A percentile compares a stretch with the other conserved stretches of the same genome.
phyloP scores from a whole-genome alignment of 208 protist genomes.

The Leishmania aethiopica region DNA sequence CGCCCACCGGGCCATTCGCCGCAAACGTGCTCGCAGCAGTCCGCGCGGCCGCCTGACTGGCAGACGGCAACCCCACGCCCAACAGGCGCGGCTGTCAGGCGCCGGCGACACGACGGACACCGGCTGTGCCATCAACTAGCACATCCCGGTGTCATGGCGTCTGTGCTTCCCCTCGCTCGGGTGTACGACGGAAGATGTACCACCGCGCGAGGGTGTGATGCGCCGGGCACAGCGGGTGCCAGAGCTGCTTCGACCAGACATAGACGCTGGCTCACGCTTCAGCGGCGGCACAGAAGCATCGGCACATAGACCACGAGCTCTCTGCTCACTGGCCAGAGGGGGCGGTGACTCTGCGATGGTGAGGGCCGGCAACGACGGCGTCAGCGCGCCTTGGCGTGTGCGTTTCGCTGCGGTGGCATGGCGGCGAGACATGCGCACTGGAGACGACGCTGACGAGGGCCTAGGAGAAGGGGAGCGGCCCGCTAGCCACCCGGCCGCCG shows the following conservation, averaged over 20 bases:
- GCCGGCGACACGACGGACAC: no score
- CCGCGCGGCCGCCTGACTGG: not conserved
- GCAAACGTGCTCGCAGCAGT: not conserved
- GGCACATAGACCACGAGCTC: not conserved
- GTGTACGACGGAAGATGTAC: not conserved
- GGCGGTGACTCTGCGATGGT: not conserved
- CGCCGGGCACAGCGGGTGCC: not conserved
- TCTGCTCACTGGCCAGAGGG: not conserved
- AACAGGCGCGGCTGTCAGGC: not conserved
- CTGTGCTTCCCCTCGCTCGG: not conserved
- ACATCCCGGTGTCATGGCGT: not conserved
- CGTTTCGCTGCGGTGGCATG: not conserved
- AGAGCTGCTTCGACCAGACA: not conserved
- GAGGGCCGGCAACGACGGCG: not conserved
- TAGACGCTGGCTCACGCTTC: not conserved
- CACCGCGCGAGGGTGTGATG: not conserved
- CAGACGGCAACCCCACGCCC: not conserved
- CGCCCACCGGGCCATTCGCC: no score
- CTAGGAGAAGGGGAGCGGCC: not conserved
- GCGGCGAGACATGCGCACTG: not conserved
- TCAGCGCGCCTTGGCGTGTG: not conserved
- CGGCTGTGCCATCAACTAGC: not conserved
- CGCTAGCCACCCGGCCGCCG: no score
- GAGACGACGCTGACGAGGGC: not conserved
- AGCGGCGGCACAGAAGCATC: not conserved